Conservation (phyloP, 805 yeast species). For the Scheffersomyces coipomensis region DNA sequence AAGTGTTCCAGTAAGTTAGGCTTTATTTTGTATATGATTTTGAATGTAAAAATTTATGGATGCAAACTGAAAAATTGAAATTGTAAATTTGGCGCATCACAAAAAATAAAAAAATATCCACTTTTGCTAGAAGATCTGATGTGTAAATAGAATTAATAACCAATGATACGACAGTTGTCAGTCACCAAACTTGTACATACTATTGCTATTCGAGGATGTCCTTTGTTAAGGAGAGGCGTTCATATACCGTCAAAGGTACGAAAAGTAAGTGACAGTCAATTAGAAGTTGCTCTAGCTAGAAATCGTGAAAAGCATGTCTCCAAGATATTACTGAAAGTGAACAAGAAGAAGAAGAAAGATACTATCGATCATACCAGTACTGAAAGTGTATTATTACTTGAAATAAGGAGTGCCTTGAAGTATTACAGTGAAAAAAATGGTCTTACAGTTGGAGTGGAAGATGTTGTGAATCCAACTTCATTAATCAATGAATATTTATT, state of each 20-base stretch:
- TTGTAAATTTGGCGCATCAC: too few relatives aligned
- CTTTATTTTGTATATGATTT: not conserved
- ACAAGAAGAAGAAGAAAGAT: slow-evolving; percentile 27
- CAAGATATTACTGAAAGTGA: slow-evolving; percentile 4
- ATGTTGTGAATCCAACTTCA: slow-evolving; percentile 17
- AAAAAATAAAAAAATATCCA: too few relatives aligned
- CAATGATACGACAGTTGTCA: too few relatives aligned
- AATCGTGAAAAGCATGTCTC: not conserved
- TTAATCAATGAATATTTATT: slow-evolving; percentile 23
- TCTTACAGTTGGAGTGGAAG: slow-evolving; percentile 9
- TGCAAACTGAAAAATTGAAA: too few relatives aligned
- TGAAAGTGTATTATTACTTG: slow-evolving; percentile 21
- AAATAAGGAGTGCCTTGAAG: slow-evolving; percentile 20
- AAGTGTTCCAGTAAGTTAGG: slow-evolving; percentile 12
- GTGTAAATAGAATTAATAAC: too few relatives aligned
- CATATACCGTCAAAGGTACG: too few relatives aligned
- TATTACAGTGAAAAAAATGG: slow-evolving; percentile 3
- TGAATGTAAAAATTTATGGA: not conserved
- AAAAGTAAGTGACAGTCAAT: too few relatives aligned
- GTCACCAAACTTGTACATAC: too few relatives aligned
- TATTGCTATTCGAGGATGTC: too few relatives aligned
- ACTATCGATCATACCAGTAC: slow-evolving; percentile 27
- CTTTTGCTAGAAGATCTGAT: too few relatives aligned
- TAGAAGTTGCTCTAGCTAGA: too few relatives aligned
- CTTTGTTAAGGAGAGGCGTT: too few relatives aligned